phyloP scores from a whole-genome alignment of 495 filamentous ascomycete species.

The Tetracladium setigerum region DNA sequence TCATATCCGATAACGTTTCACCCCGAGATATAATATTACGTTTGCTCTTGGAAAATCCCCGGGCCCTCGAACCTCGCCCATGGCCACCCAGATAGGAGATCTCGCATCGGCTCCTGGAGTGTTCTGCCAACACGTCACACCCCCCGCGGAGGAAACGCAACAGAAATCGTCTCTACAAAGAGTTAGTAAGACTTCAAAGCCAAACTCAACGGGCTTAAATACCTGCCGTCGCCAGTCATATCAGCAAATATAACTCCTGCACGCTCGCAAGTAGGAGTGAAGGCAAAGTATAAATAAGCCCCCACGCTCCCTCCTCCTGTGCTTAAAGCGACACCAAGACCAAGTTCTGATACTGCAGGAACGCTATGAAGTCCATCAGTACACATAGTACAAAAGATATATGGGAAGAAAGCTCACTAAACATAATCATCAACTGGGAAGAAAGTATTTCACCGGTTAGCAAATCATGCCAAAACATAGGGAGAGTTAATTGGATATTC shows the following conservation, averaged over 20 bases:
- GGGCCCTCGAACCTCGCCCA: not conserved
- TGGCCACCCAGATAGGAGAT: not conserved
- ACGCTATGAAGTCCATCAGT: not conserved
- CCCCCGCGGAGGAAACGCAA: not conserved
- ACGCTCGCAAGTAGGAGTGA: not conserved
- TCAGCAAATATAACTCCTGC: not conserved
- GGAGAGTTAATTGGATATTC: too few species aligned
- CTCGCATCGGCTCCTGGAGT: not conserved
- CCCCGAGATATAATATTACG: not conserved
- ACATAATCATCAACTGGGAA: constrained; percentile 2
- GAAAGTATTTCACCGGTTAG: too few species aligned
- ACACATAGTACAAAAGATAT: not conserved
- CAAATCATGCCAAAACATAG: too few species aligned
- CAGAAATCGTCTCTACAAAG: not conserved
- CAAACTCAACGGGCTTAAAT: too few species aligned
- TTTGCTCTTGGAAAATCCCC: too few species aligned
- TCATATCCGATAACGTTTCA: not conserved
- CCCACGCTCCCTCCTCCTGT: too few species aligned
- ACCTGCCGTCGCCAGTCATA: too few species aligned
- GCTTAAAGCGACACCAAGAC: too few species aligned
- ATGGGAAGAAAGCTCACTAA: too few species aligned
- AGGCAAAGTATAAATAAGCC: too few species aligned
- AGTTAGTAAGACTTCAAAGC: too few species aligned
- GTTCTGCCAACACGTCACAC: not conserved
- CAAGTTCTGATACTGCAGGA: too few species aligned